Evolutionary conservation across 176 grass and related monocot genomes (phyloP), one percentile per base, ranked within the genome.

Genomic region (Musa itinerans): DNA sequence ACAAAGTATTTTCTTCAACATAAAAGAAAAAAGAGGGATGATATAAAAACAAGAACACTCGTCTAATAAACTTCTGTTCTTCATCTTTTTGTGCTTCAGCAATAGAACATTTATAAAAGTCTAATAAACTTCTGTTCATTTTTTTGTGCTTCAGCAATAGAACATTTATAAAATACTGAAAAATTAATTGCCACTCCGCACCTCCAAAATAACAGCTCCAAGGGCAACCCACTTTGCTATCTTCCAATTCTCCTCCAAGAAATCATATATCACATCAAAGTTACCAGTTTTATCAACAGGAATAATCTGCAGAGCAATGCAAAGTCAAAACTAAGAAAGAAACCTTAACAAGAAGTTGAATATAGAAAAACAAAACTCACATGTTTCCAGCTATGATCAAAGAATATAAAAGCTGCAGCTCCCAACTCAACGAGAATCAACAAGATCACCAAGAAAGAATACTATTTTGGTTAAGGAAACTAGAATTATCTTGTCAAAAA

Each of bases 341-440:
- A 63, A 84, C 56, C 34, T 29, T 12, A 64, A 87, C 43, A 8
- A 75, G 13, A 48, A 65, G 59, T 65, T 21, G 27, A 3, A 56
- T 1, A 73, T 14, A 23, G 10, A 23, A 11, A 49, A 51, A 78
- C 57, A 78, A 78, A 58, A 25, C 80, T 88, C 87, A 98, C 94
- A 85, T 98, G 90, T 88, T 93, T 98, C 94, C 94, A 98, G 82
- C 90, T 91, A 50, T 98, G 80, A 68, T 98, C 86, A 61, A 98
- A 98, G 84, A 93, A 98, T 76, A 98, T 98, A 81, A 93, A 93
- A 54, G 88, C 94, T 78, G 94, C 90, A 83, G 88, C 88, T 74
- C 86, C 90, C 85, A 80, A 80, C 70, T 98, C 94, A 76, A 82
- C 90, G 74, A 89, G 76, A 75, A 98, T 82, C 82, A 98, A 84